Percentiles rank a stretch among this genome's conserved stretches.
Conservation (phyloP, 2,329 filamentous ascomycete genomes). For the Epichloe amarillans region DNA sequence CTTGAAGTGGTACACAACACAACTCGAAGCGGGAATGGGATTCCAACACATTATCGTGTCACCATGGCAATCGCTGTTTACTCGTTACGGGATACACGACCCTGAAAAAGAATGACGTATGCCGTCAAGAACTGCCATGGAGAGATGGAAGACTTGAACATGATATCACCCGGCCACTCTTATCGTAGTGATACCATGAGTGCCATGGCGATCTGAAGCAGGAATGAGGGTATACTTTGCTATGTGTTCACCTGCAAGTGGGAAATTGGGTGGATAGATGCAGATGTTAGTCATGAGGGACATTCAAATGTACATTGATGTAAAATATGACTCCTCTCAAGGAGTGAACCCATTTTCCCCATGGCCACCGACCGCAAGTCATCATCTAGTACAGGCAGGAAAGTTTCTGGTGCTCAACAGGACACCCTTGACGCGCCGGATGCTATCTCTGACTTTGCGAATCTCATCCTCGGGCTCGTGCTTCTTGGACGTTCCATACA, state of each 20-base stretch:
- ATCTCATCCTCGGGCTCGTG: conserved; percentile 56
- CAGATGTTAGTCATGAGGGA: background rate
- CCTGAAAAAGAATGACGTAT: conserved; percentile 7
- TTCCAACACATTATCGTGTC: conserved; percentile 36
- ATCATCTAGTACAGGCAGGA: conserved; percentile 30
- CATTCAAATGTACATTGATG: background rate
- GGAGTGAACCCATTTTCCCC: background rate
- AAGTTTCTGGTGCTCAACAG: conserved; percentile 65
- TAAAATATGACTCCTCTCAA: background rate
- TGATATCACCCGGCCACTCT: background rate
- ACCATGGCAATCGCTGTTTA: conserved; percentile 29
- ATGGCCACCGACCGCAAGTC: background rate
- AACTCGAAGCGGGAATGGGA: conserved; percentile 31
- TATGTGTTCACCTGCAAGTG: background rate
- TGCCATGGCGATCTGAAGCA: background rate
- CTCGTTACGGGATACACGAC: conserved; percentile 14
- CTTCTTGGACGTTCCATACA: conserved; percentile 30
- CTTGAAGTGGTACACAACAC: conserved; percentile 36
- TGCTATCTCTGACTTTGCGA: conserved; percentile 58
- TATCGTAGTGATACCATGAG: too few species aligned
- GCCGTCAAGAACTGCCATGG: background rate
- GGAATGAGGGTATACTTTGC: background rate
- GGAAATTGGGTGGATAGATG: too few species aligned
- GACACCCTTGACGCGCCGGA: conserved; percentile 67
- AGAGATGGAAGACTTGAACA: background rate